Evolutionary conservation across 164 flowering plant genomes (phyloP).

Genomic region (Malania oleifera): DNA sequence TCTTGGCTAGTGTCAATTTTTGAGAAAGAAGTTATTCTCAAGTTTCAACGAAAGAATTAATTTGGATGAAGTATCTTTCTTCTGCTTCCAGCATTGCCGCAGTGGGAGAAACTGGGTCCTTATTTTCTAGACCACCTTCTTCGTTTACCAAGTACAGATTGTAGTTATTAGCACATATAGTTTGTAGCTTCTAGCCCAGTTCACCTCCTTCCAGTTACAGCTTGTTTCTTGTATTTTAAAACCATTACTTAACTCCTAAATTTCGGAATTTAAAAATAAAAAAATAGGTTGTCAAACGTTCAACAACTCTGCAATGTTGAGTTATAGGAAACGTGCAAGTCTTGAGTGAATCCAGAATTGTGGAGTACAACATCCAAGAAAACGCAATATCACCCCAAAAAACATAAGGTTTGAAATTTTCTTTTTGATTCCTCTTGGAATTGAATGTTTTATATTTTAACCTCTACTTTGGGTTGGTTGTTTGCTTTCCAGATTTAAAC

Average conservation of each 20-base stretch:
- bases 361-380: conserved; percentile 62
- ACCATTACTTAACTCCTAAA: not conserved
- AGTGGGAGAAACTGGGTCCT: too few species aligned
- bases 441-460: not conserved
- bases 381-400: conserved; percentile 46
- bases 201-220: too few species aligned
- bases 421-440: not conserved
- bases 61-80: too few species aligned
- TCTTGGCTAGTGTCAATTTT: too few species aligned
- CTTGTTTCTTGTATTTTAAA: too few species aligned
- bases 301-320: not conserved
- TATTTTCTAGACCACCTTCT: too few species aligned
- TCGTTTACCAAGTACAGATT: too few species aligned
- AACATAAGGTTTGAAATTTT: conserved; percentile 47
- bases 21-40: too few species aligned
- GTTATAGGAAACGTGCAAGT: conserved; percentile 29
- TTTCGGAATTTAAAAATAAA: not conserved
- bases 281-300: not conserved
- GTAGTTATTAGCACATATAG: too few species aligned
- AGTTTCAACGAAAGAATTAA: too few species aligned
- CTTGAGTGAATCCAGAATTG: conserved; percentile 76
- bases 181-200: too few species aligned
- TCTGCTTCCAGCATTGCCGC: too few species aligned
- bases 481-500: not conserved
- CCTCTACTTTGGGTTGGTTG: not conserved